Conservation (phyloP, 306 rosid genomes). For the Dryas drummondii region DNA sequence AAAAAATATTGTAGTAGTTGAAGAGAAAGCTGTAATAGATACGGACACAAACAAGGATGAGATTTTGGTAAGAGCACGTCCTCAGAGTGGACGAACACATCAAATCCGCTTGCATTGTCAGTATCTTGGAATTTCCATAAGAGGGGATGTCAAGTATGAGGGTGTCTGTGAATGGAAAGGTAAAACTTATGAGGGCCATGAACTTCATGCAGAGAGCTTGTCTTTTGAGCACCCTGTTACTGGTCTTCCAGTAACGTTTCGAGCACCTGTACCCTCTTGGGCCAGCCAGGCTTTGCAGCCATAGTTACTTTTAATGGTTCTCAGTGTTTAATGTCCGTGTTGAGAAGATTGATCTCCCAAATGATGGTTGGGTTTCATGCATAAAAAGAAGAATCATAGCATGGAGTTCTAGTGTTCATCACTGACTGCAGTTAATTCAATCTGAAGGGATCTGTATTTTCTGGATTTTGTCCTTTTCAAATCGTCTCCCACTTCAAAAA, state of each 20-base stretch:
- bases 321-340: neutral
- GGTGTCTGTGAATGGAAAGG: slow-evolving; percentile 76
- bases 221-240: slow-evolving; percentile 71
- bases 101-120: slow-evolving; percentile 93
- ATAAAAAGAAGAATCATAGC: neutral
- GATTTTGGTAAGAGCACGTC: slow-evolving; percentile 68
- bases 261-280: slow-evolving; percentile 75
- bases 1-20: slow-evolving; percentile 43
- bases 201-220: slow-evolving; percentile 90
- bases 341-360: neutral
- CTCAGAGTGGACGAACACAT: slow-evolving; percentile 88
- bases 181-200: slow-evolving; percentile 46
- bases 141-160: slow-evolving; percentile 93
- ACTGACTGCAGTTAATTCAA: neutral
- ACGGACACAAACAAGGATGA: slow-evolving; percentile 43
- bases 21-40: slow-evolving; percentile 40
- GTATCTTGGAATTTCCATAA: slow-evolving; percentile 77
- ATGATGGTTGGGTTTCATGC: neutral
- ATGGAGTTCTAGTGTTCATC: neutral
- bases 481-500: neutral
- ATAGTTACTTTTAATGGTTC: neutral
- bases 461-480: neutral
- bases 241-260: slow-evolving; percentile 43
- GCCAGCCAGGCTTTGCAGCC: slow-evolving; percentile 43
- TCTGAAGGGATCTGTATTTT: neutral